Percentiles rank a stretch among this genome's conserved stretches.
phyloP scores from a whole-genome alignment of 2,329 filamentous ascomycete genomes.

The Neonectria sp. region DNA sequence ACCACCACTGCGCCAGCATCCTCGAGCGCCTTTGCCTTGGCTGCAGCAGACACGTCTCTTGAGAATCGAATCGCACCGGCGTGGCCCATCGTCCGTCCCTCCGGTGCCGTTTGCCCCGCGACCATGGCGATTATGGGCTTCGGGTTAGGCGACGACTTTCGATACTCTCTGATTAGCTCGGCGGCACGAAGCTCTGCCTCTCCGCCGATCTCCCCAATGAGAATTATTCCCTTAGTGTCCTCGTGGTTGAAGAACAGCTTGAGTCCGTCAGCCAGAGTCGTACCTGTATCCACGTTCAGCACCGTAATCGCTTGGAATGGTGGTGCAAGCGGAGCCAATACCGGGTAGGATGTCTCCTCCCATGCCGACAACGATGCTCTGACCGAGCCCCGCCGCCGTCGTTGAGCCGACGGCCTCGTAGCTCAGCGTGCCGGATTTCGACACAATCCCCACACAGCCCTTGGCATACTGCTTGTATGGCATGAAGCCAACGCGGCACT shows the following conservation, averaged over 20 bases:
- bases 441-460: slow-evolving; percentile 81
- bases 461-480: slow-evolving; percentile 60
- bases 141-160: slow-evolving; percentile 67
- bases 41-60: slow-evolving; percentile 50
- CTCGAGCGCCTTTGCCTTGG: slow-evolving; percentile 53
- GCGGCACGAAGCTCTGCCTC: slow-evolving; percentile 79
- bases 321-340: slow-evolving; percentile 14
- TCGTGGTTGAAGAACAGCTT: slow-evolving; percentile 77
- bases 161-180: slow-evolving; percentile 79
- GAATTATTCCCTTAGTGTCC: slow-evolving; percentile 79
- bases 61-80: slow-evolving; percentile 72
- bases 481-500: slow-evolving; percentile 68
- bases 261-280: slow-evolving; percentile 80
- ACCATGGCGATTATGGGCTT: slow-evolving; percentile 78
- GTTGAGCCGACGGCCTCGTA: slow-evolving; percentile 86
- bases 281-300: slow-evolving; percentile 52
- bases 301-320: neutral
- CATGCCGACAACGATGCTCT: slow-evolving; percentile 84
- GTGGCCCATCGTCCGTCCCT: slow-evolving; percentile 79
- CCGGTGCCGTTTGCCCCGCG: slow-evolving; percentile 73
- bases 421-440: slow-evolving; percentile 85
- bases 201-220: slow-evolving; percentile 82
- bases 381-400: slow-evolving; percentile 80
- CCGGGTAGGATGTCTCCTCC: slow-evolving; percentile 83
- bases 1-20: slow-evolving; percentile 56